A percentile compares a stretch with the other conserved stretches of the same genome.
These are phyloP conservation scores for Danielozyma ontarioensis DNA, from an alignment of 805 yeast species.

Conservation along the genomic window DNA sequence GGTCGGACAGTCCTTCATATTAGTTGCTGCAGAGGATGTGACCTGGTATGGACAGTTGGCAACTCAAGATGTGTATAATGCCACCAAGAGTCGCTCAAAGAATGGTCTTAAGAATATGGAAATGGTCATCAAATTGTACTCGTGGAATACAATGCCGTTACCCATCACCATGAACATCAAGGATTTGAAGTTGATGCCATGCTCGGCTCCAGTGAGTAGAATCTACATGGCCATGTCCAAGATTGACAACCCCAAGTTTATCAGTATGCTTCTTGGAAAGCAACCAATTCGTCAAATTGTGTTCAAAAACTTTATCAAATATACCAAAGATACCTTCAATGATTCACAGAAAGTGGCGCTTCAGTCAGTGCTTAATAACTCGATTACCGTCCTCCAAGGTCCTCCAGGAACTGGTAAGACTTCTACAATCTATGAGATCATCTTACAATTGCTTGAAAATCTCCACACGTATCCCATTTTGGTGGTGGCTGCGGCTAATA, in stretches of 20 bases:
- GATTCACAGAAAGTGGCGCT: conserved; percentile 52
- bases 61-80: conserved; percentile 27
- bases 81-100: conserved; percentile 4
- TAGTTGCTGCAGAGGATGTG: conserved; percentile 46
- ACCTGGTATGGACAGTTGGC: conserved; percentile 58
- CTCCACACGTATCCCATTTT: conserved; percentile 57
- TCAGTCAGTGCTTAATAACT: conserved; percentile 47
- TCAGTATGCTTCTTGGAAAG: conserved; percentile 50
- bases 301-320: conserved; percentile 50
- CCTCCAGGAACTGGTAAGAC: conserved; percentile 44
- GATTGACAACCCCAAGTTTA: conserved; percentile 48
- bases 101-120: conserved; percentile 21
- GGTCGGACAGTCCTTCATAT: conserved; percentile 52
- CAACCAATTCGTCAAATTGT: conserved; percentile 50
- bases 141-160: conserved; percentile 52
- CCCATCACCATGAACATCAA: conserved; percentile 41
- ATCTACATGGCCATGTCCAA: conserved; percentile 63
- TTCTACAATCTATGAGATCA: conserved; percentile 38
- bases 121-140: conserved; percentile 46
- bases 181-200: conserved; percentile 46
- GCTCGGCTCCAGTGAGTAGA: conserved; percentile 58
- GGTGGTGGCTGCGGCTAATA: conserved; percentile 72
- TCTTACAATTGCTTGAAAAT: conserved; percentile 50
- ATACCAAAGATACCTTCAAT: conserved; percentile 46
- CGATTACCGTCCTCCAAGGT: conserved; percentile 44